phyloP scores from a whole-genome alignment of 1,139 yeast species.

The Candida sojae region DNA sequence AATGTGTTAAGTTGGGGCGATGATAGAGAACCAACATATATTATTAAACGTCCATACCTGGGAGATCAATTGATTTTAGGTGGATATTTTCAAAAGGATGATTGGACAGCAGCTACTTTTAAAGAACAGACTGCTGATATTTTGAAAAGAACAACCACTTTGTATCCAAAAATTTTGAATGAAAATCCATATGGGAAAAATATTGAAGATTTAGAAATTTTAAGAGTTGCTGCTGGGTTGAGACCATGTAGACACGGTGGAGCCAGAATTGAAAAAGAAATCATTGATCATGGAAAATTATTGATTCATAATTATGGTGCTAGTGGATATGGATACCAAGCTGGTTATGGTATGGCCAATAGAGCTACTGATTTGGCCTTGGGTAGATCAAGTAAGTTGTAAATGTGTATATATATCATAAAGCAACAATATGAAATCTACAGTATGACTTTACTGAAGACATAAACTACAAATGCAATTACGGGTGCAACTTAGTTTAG shows the following conservation, averaged over 20 bases:
- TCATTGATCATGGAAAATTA: constrained; percentile 27
- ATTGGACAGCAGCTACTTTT: constrained; percentile 59
- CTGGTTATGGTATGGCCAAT: constrained; percentile 46
- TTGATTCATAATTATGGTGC: constrained; percentile 53
- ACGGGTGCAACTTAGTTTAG: too few relatives aligned
- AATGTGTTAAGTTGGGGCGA: constrained; percentile 54
- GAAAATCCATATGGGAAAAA: constrained; percentile 26
- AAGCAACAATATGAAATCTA: too few relatives aligned
- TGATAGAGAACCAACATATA: constrained; percentile 55
- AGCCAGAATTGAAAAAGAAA: constrained; percentile 57
- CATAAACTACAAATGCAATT: too few relatives aligned
- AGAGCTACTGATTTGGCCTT: constrained; percentile 26
- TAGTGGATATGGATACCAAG: constrained; percentile 49
- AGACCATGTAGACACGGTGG: constrained; percentile 75
- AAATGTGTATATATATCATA: not conserved
- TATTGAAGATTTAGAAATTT: constrained; percentile 32
- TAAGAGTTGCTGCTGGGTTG: constrained; percentile 65
- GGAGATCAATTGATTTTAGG: constrained; percentile 65
- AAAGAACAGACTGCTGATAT: constrained; percentile 58
- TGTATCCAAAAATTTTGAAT: constrained; percentile 54
- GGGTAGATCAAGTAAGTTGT: constrained; percentile 9
- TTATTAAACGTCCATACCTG: constrained; percentile 68
- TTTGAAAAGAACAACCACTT: constrained; percentile 52
- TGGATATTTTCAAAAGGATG: constrained; percentile 61
- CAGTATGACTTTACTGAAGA: too few relatives aligned